A percentile compares a stretch with the other conserved stretches of the same genome.
phyloP scores from a whole-genome alignment of 2,329 filamentous ascomycete species.

The Venturia effusa region DNA sequence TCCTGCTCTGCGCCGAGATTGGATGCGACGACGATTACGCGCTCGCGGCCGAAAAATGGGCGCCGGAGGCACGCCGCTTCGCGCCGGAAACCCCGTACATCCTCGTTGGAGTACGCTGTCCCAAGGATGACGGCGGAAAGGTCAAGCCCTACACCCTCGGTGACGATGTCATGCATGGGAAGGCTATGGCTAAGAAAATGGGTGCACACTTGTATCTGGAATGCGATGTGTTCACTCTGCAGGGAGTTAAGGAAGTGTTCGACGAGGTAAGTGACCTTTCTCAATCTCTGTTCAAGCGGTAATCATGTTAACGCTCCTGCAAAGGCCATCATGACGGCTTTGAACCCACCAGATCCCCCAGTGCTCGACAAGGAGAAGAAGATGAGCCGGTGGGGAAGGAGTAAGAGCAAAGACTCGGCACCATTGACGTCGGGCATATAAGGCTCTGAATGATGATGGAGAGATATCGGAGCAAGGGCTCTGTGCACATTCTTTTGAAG shows the following conservation, averaged over 20 bases:
- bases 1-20: background rate
- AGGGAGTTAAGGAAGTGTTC: background rate
- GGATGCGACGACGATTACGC: background rate
- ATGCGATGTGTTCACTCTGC: background rate
- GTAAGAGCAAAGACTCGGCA: background rate
- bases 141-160: background rate
- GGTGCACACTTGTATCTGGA: background rate
- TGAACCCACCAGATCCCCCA: background rate
- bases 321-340: slow-evolving; percentile 2
- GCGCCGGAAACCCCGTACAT: background rate
- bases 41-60: background rate
- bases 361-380: background rate
- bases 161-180: background rate
- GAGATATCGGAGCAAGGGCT: background rate
- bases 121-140: background rate
- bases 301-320: background rate
- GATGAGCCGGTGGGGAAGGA: background rate
- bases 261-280: background rate
- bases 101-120: background rate
- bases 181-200: background rate
- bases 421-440: background rate
- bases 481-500: background rate
- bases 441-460: background rate
- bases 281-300: background rate
- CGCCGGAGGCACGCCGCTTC: background rate